Conservation (phyloP, 805 yeast genomes). For the Wickerhamiella sorbophila region DNA sequence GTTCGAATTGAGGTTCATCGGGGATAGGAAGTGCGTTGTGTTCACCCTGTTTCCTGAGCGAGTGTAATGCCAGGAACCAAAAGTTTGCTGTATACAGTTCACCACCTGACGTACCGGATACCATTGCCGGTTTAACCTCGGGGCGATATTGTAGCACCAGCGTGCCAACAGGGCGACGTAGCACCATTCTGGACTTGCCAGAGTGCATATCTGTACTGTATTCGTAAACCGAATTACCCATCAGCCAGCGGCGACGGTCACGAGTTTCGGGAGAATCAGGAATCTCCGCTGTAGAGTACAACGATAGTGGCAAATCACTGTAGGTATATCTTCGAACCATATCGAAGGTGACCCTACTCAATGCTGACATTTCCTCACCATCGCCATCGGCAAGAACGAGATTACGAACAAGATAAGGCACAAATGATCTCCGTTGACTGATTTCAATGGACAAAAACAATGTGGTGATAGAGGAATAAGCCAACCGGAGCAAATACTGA, state of each 20-base stretch:
- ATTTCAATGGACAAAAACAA: conserved; percentile 58
- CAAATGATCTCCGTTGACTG: conserved; percentile 42
- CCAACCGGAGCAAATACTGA: conserved; percentile 45
- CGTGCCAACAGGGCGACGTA: conserved; percentile 58
- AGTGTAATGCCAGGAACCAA: conserved; percentile 3
- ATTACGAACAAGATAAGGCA: conserved; percentile 49
- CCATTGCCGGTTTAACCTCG: not conserved
- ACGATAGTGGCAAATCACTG: conserved; percentile 43
- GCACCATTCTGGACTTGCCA: conserved; percentile 37
- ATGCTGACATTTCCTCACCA: conserved; percentile 29
- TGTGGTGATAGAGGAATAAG: conserved; percentile 51
- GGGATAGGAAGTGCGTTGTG: conserved; percentile 27
- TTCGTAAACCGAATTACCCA: conserved; percentile 43
- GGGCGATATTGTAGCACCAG: conserved; percentile 7
- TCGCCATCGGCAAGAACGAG: conserved; percentile 32
- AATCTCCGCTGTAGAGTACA: conserved; percentile 23
- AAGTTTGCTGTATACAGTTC: conserved; percentile 5
- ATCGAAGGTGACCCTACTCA: conserved; percentile 51
- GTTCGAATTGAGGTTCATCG: conserved; percentile 32
- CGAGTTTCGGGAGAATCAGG: conserved; percentile 12
- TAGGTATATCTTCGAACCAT: conserved; percentile 52
- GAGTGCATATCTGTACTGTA: conserved; percentile 37
- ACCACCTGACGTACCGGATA: not conserved
- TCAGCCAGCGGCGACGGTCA: conserved; percentile 37
- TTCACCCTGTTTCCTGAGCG: not conserved